phyloP scores from a whole-genome alignment of 2,329 filamentous ascomycete genomes.

The Saccharata proteae region DNA sequence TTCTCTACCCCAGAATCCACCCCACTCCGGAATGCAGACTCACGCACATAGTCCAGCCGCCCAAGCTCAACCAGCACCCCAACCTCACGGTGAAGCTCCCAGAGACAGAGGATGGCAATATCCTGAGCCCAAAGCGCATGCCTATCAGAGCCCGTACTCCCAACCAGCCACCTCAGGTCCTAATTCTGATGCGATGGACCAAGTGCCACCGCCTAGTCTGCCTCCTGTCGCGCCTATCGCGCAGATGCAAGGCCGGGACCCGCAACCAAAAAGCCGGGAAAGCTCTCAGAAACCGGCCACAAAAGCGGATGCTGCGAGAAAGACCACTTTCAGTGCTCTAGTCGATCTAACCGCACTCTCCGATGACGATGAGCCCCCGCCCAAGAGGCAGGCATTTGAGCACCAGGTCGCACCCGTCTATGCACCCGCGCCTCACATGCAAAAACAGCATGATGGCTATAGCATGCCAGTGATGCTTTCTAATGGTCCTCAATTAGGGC shows the following conservation, averaged over 20 bases:
- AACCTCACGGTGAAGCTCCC: too few species aligned
- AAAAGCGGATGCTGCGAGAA: conserved; percentile 44
- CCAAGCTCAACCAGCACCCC: too few species aligned
- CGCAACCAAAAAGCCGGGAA: conserved; percentile 14
- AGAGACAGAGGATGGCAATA: too few species aligned
- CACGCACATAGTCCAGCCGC: not conserved
- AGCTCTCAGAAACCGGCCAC: conserved; percentile 22
- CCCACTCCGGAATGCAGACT: not conserved
- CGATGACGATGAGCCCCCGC: conserved; percentile 31
- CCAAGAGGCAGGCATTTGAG: conserved; percentile 15
- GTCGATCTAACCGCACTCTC: conserved; percentile 39
- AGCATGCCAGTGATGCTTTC: too few species aligned
- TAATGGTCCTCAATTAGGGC: conserved; percentile 1
- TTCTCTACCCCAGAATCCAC: too few species aligned
- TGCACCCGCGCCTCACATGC: too few species aligned
- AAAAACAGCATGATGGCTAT: too few species aligned
- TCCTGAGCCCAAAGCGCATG: not conserved
- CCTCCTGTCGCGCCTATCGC: conserved; percentile 16
- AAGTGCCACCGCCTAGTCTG: conserved; percentile 9
- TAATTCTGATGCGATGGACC: not conserved
- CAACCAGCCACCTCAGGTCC: not conserved
- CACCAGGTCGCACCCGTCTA: conserved; percentile 3
- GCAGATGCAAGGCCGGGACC: conserved; percentile 19
- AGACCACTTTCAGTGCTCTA: conserved; percentile 41
- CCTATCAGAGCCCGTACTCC: conserved; percentile 8